Evolutionary conservation across 495 filamentous ascomycete genomes (phyloP), one percentile per base, ranked within the genome.

Genomic region (Lepraria neglecta): DNA sequence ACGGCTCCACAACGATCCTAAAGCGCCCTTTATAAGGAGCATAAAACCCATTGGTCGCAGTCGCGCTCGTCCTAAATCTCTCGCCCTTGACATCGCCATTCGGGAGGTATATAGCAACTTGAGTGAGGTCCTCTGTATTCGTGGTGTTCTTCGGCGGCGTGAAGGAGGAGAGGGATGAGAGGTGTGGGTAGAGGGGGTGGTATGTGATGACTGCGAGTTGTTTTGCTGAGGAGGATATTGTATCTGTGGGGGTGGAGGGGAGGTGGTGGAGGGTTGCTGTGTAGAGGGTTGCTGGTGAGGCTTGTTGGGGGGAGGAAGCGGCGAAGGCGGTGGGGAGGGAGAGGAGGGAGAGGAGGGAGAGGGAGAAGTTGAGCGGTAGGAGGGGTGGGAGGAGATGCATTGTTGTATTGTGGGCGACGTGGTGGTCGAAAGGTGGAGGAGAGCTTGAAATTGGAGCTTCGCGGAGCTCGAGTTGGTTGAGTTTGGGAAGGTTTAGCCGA

Each of bases 151-250:
- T 4, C 9, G 63, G 65, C 0, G 58, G 52, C 3, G 61, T 64
- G 53, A 64, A 58, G 35, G 51, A 47, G 12, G 21, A 6, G 4
- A 63, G 24, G 31, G 14, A n/a, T 4, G 59, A 57, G 65, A 56
- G 58, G 42, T 46, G 38, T 0, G 67, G 65, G 28, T 52, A 30
- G 58, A 17, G 45, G 3, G 67, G 65, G 14, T 62, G 64, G 62
- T 74, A 73, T 52, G 56, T 72, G 10, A 72, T 59, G 56, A 53
- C 6, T n/a, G 62, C 56, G 3, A 48, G 27, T 15, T 33, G 40
- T 30, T 45, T 3, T 24, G 24, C 24, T 24, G 24, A 2, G 24
- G 24, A 24, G 24, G 45, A 53, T 14, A 46, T 38, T 15, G 59
- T 6, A 14, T 42, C 52, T 28, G 15, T 24, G 1, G 53, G 46